Evolutionary conservation across 106 monocot species (phyloP), one percentile per base, ranked within the genome.

Genomic region (Dactylorhiza incarnata): DNA sequence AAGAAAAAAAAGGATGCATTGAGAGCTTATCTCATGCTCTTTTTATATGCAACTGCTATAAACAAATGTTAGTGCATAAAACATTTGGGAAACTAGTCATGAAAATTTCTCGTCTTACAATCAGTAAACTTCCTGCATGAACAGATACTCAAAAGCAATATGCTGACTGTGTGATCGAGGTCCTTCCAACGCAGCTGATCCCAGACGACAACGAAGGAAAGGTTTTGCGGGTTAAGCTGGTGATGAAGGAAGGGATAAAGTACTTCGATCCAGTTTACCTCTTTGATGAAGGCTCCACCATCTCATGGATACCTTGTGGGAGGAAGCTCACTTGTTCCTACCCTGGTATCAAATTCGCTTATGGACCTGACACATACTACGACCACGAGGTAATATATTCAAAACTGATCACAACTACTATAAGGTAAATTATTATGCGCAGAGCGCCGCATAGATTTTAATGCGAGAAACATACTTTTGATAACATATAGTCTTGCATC

Each of bases 271-370:
- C 96, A 5, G 93, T 91, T 5, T 97, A 97, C 76, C 87, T 97
- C 75, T 97, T 97, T 13, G 96, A 97, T 19, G 96, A 97, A 78
- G 96, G 96, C 47, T 97, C 96, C n/a, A 91, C 93, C 66, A 89
- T 97, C 78, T 84, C 81, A 12, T 97, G 93, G 96, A 91, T 97
- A 16, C 96, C 93, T 24, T 97, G 96, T 73, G 96, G 96, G 9
- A 83, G 96, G 67, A 97, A 97, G 61, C 82, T 97, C 17, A 89
- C 93, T 11, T 91, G 96, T 68, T 97, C 96, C 6, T 97, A 97
- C 83, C 96, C 96, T 5, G 96, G 96, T 47, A 97, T 97, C 86
- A 93, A 94, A 72, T 97, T 97, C 68, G 15, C 50, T 77, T 97
- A 93, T 68, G 91, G 93, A 51, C 96, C 93, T 7, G 96, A 97